A percentile compares a stretch with the other conserved stretches of the same genome.
These are phyloP conservation scores for Neurospora crassa DNA, from an alignment of 2,329 filamentous ascomycete genomes.

Conservation along the genomic window DNA sequence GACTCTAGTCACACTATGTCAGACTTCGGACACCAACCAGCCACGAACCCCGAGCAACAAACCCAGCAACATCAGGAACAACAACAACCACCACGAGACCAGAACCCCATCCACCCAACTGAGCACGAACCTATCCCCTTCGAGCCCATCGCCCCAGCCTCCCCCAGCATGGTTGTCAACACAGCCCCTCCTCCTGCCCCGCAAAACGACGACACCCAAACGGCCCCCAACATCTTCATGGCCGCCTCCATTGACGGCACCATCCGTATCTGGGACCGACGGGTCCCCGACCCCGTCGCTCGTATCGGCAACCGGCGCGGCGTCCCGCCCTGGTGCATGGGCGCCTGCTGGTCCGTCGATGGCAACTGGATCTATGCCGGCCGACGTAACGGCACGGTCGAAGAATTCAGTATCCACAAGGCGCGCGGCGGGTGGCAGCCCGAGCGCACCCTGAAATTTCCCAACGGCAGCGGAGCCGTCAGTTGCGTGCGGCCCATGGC, in stretches of 20 bases:
- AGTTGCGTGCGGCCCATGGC: conserved; percentile 84
- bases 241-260: conserved; percentile 81
- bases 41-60: not conserved
- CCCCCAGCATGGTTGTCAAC: conserved; percentile 28
- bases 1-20: not conserved
- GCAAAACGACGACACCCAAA: conserved; percentile 44
- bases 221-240: conserved; percentile 72
- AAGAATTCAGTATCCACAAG: conserved; percentile 85
- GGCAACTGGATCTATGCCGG: conserved; percentile 94
- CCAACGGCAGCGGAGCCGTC: conserved; percentile 78
- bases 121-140: conserved; percentile 6
- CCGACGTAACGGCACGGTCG: conserved; percentile 81
- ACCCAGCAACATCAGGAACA: not conserved
- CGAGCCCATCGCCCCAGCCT: conserved; percentile 16
- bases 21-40: not conserved
- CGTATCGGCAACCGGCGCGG: conserved; percentile 64
- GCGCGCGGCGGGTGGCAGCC: conserved; percentile 57
- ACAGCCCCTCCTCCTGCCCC: conserved; percentile 27
- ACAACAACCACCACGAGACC: not conserved
- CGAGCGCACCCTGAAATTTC: conserved; percentile 75
- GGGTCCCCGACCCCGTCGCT: conserved; percentile 67
- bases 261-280: conserved; percentile 86
- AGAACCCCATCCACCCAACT: conserved; percentile 1
- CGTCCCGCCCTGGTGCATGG: conserved; percentile 95
- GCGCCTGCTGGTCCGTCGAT: conserved; percentile 90